Conservation (phyloP, 495 filamentous ascomycete genomes). For the Chaetomium tenue region DNA sequence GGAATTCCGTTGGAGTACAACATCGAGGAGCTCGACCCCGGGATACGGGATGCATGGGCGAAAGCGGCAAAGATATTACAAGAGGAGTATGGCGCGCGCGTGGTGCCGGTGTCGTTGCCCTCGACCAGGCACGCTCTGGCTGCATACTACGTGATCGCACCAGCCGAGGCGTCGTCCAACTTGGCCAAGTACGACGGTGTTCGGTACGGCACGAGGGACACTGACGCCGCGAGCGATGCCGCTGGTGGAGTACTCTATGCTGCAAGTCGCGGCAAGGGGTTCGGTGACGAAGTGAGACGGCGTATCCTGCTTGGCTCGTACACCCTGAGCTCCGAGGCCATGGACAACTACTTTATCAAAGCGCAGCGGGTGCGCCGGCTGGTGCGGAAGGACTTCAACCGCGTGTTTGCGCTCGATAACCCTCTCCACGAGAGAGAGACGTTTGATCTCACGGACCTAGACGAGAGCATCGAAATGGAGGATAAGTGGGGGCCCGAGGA, state of each 20-base stretch:
- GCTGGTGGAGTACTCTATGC: constrained; percentile 64
- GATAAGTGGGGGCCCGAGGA: constrained; percentile 48
- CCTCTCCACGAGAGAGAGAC: constrained; percentile 54
- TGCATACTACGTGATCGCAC: constrained; percentile 92
- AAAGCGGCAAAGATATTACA: constrained; percentile 56
- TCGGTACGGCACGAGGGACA: constrained; percentile 64
- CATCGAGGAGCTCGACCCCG: constrained; percentile 66
- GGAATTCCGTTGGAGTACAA: constrained; percentile 88
- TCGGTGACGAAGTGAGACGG: constrained; percentile 81
- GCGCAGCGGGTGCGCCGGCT: constrained; percentile 84
- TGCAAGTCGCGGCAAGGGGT: constrained; percentile 64
- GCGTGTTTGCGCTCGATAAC: constrained; percentile 66
- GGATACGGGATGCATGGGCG: constrained; percentile 68
- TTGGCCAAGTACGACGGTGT: constrained; percentile 97
- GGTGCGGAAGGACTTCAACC: constrained; percentile 81
- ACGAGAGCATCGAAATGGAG: constrained; percentile 41
- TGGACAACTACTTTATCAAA: constrained; percentile 95
- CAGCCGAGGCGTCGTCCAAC: constrained; percentile 94
- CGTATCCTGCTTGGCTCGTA: constrained; percentile 89
- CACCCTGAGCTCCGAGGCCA: constrained; percentile 82
- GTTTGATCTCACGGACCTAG: constrained; percentile 49
- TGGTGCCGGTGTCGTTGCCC: constrained; percentile 78
- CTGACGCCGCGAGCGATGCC: constrained; percentile 32
- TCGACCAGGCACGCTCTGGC: constrained; percentile 80
- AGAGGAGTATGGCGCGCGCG: constrained; percentile 56